Conservation (phyloP, 2,329 filamentous ascomycete genomes). For the Alternaria ethzedia region DNA sequence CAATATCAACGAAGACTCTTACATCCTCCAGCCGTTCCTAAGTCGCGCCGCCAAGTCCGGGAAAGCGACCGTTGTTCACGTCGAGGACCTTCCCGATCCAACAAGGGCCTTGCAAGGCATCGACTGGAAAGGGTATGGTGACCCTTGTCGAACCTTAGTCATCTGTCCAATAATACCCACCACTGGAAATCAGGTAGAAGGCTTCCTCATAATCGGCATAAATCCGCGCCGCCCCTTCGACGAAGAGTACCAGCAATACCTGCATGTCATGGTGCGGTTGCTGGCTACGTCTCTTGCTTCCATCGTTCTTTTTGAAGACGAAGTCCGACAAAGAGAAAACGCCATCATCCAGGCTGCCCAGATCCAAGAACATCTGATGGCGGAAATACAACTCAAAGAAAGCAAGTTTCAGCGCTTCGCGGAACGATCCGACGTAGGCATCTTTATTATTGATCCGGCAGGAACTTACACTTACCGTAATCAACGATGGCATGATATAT, state of each 20-base stretch:
- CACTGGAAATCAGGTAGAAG: slow-evolving; percentile 43
- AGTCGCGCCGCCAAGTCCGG: slow-evolving; percentile 31
- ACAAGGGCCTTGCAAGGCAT: slow-evolving; percentile 31
- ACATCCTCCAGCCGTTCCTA: slow-evolving; percentile 34
- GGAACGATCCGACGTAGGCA: slow-evolving; percentile 49
- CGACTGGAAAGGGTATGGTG: slow-evolving; percentile 44
- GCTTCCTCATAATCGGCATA: slow-evolving; percentile 49
- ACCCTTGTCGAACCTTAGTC: slow-evolving; percentile 42
- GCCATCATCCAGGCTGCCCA: slow-evolving; percentile 43
- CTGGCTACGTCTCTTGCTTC: slow-evolving; percentile 49
- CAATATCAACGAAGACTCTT: slow-evolving; percentile 29
- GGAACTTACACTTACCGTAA: slow-evolving; percentile 51
- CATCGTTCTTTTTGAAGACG: slow-evolving; percentile 49
- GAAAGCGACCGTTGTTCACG: slow-evolving; percentile 36
- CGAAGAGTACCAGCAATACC: slow-evolving; percentile 48
- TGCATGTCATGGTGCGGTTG: slow-evolving; percentile 45
- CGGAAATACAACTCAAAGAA: slow-evolving; percentile 42
- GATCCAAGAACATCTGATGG: slow-evolving; percentile 42
- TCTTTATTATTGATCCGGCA: slow-evolving; percentile 47
- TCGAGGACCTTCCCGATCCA: slow-evolving; percentile 38
- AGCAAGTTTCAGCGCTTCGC: slow-evolving; percentile 50
- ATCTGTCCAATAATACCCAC: slow-evolving; percentile 48
- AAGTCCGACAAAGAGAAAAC: slow-evolving; percentile 45
- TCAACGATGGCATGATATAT: slow-evolving; percentile 48
- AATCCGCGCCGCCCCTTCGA: slow-evolving; percentile 50